A percentile compares a stretch with the other conserved stretches of the same genome.
These are phyloP conservation scores for Alloteropsis semialata DNA, from an alignment of 176 grass and related monocot species.

Conservation along the genomic window DNA sequence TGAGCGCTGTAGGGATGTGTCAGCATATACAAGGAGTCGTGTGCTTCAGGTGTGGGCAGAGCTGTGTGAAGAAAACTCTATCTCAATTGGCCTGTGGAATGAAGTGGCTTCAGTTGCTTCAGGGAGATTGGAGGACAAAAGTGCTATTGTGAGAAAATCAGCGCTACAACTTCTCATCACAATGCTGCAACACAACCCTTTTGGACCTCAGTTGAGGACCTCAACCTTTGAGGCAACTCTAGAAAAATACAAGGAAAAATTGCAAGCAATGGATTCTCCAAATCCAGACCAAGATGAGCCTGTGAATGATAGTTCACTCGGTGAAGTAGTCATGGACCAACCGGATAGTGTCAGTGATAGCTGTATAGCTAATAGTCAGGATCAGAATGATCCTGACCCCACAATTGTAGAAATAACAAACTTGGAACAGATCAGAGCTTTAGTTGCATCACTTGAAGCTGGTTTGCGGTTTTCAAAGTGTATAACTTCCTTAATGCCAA, in stretches of 20 bases:
- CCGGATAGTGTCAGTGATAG: constrained; percentile 88
- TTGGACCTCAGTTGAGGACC: constrained; percentile 79
- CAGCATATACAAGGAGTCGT: constrained; percentile 91
- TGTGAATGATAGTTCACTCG: constrained; percentile 21
- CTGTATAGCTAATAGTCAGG: constrained; percentile 68
- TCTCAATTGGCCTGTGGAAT: constrained; percentile 98
- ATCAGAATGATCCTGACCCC: constrained; percentile 52
- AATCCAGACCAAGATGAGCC: constrained; percentile 30
- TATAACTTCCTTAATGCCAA: constrained; percentile 85
- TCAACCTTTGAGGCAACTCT: constrained; percentile 79
- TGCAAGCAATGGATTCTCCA: constrained; percentile 63
- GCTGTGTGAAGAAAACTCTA: constrained; percentile 82
- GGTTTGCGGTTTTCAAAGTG: constrained; percentile 78
- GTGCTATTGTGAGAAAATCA: constrained; percentile 94
- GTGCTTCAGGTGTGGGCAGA: constrained; percentile 97
- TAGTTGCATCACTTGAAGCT: constrained; percentile 96
- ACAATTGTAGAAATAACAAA: constrained; percentile 70
- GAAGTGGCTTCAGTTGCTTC: constrained; percentile 80
- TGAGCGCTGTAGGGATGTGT: constrained; percentile 89
- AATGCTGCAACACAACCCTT: constrained; percentile 95
- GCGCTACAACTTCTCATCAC: constrained; percentile 83
- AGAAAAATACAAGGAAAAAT: constrained; percentile 83
- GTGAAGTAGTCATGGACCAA: constrained; percentile 45
- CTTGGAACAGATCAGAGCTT: constrained; percentile 88
- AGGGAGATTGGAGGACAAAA: constrained; percentile 93